These are phyloP conservation scores for Clitoria ternatea DNA, from an alignment of 306 rosid species.

Conservation along the genomic window DNA sequence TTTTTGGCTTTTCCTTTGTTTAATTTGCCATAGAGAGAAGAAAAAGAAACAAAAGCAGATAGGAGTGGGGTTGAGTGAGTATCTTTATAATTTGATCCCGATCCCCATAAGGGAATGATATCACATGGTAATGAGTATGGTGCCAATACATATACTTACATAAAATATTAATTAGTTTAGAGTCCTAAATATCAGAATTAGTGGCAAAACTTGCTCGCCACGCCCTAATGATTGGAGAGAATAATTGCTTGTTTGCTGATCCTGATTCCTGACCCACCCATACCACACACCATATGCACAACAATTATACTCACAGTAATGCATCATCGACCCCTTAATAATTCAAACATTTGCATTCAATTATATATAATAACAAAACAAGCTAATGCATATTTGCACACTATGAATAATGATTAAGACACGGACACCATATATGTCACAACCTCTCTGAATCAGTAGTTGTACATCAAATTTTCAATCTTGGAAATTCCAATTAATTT, in stretches of 20 bases:
- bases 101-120: slow-evolving; percentile 19
- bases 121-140: slow-evolving; percentile 32
- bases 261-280: slow-evolving; percentile 2
- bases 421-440: neutral
- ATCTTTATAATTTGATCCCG: slow-evolving; percentile 11
- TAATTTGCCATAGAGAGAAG: neutral
- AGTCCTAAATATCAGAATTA: neutral
- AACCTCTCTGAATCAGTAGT: neutral
- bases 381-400: slow-evolving; percentile 1
- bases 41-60: neutral
- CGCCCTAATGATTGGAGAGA: slow-evolving; percentile 24
- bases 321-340: slow-evolving; percentile 21
- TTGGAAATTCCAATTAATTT: slow-evolving; percentile 10
- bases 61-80: slow-evolving; percentile 13
- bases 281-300: slow-evolving; percentile 27
- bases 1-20: neutral
- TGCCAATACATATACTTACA: neutral
- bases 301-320: slow-evolving; percentile 9
- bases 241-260: slow-evolving; percentile 7
- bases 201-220: slow-evolving; percentile 24
- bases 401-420: neutral
- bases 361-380: neutral
- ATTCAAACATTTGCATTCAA: neutral
- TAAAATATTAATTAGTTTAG: neutral
- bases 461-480: neutral